Evolutionary conservation across 1,139 yeast genomes (phyloP).

Genomic region (Protomyces pachydermus): DNA sequence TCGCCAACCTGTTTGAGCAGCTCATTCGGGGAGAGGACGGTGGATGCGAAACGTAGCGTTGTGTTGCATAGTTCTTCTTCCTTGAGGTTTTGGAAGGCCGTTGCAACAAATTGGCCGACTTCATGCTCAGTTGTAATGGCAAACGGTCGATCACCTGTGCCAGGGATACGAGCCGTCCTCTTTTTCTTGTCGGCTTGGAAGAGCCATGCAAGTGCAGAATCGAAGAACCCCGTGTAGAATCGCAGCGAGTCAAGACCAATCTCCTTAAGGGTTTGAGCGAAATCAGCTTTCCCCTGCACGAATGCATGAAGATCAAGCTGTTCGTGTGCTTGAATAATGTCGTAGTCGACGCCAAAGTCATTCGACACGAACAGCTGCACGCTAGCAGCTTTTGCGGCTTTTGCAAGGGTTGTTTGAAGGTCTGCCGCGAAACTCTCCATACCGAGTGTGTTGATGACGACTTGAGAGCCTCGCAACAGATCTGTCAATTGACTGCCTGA

Average conservation of each 20-base stretch:
- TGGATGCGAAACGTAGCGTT: background rate
- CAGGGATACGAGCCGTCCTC: background rate
- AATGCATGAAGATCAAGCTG: background rate
- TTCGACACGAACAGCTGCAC: background rate
- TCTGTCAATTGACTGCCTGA: background rate
- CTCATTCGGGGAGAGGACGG: background rate
- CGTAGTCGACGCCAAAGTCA: background rate
- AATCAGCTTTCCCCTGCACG: background rate
- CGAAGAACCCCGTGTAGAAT: background rate
- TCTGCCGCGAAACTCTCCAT: background rate
- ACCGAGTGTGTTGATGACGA: background rate
- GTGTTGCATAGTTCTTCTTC: background rate
- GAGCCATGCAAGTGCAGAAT: background rate
- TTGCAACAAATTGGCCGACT: background rate
- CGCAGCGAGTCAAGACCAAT: background rate
- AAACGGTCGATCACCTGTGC: background rate
- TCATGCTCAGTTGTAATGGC: background rate
- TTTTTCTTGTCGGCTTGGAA: background rate
- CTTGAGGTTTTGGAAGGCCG: background rate
- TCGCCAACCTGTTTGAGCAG: background rate
- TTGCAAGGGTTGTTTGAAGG: background rate
- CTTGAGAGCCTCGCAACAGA: background rate
- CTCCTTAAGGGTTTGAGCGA: background rate
- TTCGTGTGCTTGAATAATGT: background rate
- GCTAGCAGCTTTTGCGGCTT: background rate